Conservation (phyloP, 805 yeast genomes). For the Schizosaccharomyces lindneri region DNA sequence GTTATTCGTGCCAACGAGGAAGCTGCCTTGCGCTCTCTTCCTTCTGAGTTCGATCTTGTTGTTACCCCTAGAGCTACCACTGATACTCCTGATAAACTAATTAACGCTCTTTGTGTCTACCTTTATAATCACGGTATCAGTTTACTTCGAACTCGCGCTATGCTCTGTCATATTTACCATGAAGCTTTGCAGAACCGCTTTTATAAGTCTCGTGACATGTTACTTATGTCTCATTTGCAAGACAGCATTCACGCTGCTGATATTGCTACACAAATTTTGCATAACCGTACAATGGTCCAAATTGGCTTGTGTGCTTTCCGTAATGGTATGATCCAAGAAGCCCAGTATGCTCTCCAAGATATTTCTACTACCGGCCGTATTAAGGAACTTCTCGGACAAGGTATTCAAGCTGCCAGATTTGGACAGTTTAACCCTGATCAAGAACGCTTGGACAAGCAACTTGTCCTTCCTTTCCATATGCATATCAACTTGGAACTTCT, state of each 20-base stretch:
- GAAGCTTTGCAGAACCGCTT: conserved; percentile 73
- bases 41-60: conserved; percentile 13
- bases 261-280: conserved; percentile 64
- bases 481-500: conserved; percentile 88
- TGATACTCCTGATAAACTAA: conserved; percentile 26
- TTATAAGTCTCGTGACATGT: conserved; percentile 64
- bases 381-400: conserved; percentile 87
- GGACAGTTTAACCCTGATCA: conserved; percentile 23
- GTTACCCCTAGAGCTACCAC: conserved; percentile 16
- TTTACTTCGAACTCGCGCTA: conserved; percentile 55
- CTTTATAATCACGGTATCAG: conserved; percentile 44
- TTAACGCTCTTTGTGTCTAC: conserved; percentile 39
- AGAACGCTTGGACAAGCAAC: conserved; percentile 35
- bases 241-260: conserved; percentile 64
- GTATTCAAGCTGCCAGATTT: conserved; percentile 36
- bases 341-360: conserved; percentile 70
- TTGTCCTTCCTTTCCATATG: conserved; percentile 89
- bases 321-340: conserved; percentile 58
- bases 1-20: conserved; percentile 46
- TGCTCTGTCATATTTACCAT: conserved; percentile 67
- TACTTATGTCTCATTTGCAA: conserved; percentile 67
- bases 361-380: conserved; percentile 64
- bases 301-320: conserved; percentile 91
- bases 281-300: conserved; percentile 87
- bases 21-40: conserved; percentile 43